Percentiles rank a stretch among this genome's conserved stretches.
Evolutionary conservation across 1,284 basidiomycete genomes (phyloP).

Genomic region (Stereum hirsutum): DNA sequence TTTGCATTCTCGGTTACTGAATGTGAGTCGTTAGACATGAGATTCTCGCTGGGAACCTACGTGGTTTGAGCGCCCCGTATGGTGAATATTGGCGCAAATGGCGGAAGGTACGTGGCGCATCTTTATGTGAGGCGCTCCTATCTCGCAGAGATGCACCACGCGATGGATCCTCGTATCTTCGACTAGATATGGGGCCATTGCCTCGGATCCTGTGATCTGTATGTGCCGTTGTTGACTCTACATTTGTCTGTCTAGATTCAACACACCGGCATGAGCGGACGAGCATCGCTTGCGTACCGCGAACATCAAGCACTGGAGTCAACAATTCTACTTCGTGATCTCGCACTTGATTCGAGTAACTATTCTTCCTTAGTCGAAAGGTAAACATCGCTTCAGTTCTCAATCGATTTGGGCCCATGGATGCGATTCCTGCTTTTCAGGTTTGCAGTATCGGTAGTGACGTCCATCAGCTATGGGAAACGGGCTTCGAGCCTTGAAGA

Average conservation of each 20-base stretch:
- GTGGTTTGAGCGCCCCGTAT: conserved; percentile 12
- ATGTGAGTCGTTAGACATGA: conserved; percentile 11
- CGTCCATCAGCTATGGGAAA: conserved; percentile 23
- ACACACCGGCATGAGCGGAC: conserved; percentile 11
- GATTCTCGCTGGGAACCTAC: conserved; percentile 14
- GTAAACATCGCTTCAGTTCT: conserved; percentile 7
- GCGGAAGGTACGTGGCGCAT: conserved; percentile 14
- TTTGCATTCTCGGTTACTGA: no score
- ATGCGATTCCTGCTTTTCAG: no score
- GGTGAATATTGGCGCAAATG: conserved; percentile 11
- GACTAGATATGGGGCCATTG: no score
- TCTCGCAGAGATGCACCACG: no score
- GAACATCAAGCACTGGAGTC: conserved; percentile 13
- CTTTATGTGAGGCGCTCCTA: no score
- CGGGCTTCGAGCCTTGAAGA: conserved; percentile 21
- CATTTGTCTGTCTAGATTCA: conserved; percentile 13
- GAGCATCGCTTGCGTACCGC: conserved; percentile 8
- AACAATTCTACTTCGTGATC: conserved; percentile 9
- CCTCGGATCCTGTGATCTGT: no score
- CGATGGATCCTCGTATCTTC: no score
- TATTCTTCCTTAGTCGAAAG: conserved; percentile 6
- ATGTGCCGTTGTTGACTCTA: no score
- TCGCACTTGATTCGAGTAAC: conserved; percentile 3
- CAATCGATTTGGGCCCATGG: no score
- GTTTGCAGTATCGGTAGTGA: conserved; percentile 21